Percentiles rank a stretch among this genome's conserved stretches.
Evolutionary conservation across 352 stramenopile genomes (phyloP).

Genomic region (Globisporangium nunn): DNA sequence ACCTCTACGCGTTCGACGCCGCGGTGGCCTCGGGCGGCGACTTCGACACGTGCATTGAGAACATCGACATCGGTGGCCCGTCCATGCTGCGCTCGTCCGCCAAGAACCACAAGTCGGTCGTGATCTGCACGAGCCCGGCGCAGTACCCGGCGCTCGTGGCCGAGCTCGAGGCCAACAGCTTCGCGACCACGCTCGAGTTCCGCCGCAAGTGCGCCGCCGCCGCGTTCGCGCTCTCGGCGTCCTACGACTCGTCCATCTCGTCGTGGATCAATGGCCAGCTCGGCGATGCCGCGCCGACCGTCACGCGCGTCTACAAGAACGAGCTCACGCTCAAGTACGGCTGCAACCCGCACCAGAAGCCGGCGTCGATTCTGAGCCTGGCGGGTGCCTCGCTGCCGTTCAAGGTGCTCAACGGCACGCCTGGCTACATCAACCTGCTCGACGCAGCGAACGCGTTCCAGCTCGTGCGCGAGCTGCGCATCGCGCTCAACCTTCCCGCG

Average conservation of each 20-base stretch:
- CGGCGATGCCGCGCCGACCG: slow-evolving; percentile 47
- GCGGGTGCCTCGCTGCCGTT: slow-evolving; percentile 77
- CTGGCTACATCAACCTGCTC: slow-evolving; percentile 99
- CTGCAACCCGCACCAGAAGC: slow-evolving; percentile 99
- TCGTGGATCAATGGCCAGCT: slow-evolving; percentile 94
- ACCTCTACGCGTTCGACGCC: slow-evolving; percentile 99
- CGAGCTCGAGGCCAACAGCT: slow-evolving; percentile 90
- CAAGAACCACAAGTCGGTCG: slow-evolving; percentile 99
- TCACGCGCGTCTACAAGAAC: slow-evolving; percentile 94
- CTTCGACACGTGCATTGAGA: slow-evolving; percentile 99
- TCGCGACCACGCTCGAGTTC: slow-evolving; percentile 89
- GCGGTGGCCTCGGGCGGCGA: slow-evolving; percentile 89
- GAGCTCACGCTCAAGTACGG: slow-evolving; percentile 93
- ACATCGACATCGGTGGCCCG: slow-evolving; percentile 99
- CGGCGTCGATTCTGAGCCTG: slow-evolving; percentile 76
- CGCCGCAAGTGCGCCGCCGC: slow-evolving; percentile 74
- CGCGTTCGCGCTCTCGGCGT: slow-evolving; percentile 74
- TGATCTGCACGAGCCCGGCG: slow-evolving; percentile 94
- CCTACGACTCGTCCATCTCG: slow-evolving; percentile 97
- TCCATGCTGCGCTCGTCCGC: slow-evolving; percentile 98
- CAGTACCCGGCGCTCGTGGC: slow-evolving; percentile 94
- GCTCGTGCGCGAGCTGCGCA: slow-evolving; percentile 94
- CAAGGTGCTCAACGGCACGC: slow-evolving; percentile 87
- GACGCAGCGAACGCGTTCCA: slow-evolving; percentile 99
- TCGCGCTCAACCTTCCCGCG: slow-evolving; percentile 91